Evolutionary conservation across 2,329 filamentous ascomycete species (phyloP), one percentile per base, ranked within the genome.

Genomic region (Fusarium torulosum): DNA sequence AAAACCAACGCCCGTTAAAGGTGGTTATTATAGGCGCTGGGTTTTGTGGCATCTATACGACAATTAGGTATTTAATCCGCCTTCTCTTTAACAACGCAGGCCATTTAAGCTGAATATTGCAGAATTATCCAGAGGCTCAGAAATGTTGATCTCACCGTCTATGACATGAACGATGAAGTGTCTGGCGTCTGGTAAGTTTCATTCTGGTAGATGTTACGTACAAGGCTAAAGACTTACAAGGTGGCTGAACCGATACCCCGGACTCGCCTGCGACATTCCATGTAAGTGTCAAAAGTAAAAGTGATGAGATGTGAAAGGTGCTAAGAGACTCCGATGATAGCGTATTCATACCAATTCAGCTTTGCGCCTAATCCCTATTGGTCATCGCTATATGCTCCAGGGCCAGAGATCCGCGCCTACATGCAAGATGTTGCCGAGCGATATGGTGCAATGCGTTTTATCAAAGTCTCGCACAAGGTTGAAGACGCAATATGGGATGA

Each of bases 201-300:
- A 25, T 40, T 20, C 3, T 19, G 7, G 14, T n/a, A 19, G 6
- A 15, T 21, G 29, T 17, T 17, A n/a, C 11, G 10, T n/a, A 7
- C n/a, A 19, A 35, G 15, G 6, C 23, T 53, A 37, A 56, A n/a
- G 14, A 10, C 9, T 17, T 31, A 21, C 25, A 3, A 63, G 62
- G 62, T 66, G 59, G 62, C 21, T 63, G 44, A 63, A 59, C 5
- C 42, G 58, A 4, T 64, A 64, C 4, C 61, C 61, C 4, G 61
- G 61, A 2, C 51, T 61, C 2, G 61, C 61, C 10, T 65, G 62
- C 15, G 62, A 65, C 29, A 59, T 65, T 14, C 62, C 62, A 10
- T 63, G 62, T 59, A 13, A 47, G 59, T 38, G 21, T 38, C 17
- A 49, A 49, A 38, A 38, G 31, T 9, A 7, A 37, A 14, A n/a